Base-by-base conservation (phyloP, 1,139 yeast species). In the Lodderomyces orthopsilosis region DNA sequence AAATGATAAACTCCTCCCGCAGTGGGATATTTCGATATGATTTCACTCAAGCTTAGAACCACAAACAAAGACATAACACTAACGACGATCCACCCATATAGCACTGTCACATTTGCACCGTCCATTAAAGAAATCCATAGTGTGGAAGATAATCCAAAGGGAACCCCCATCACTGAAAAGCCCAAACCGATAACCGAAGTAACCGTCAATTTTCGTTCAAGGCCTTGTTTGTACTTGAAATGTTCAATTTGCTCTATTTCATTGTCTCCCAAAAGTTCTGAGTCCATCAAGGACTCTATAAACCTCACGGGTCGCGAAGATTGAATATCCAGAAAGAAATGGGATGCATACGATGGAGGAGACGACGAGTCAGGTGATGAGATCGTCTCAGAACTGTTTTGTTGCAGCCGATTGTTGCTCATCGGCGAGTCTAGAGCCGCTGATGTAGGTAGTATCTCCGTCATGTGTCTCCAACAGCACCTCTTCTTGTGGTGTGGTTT, bases 1-100 rank as follows among this genome's bases (percentile, higher is more conserved):
- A 84, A 84, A 49, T 85, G 91, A 56, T 85, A 86, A 1, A 85
- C 82, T 14, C 85, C 85, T 23, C 85, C 85, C 2, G 88, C 85
- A 23, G 85, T 79, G 0, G 93, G 93, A 52, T 81, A 85, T 53
- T 83, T 85, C 4, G 88, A 81, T 1, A 83, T 77, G 48, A 85
- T 81, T 57, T 85, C 93, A 48, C 88, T 81, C 32, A 85, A 62
- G 28, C 89, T 82, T 22, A 83, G 60, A 2, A 86, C 83, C 41
- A 85, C 83, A 52, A 81, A 68, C 40, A 82, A 55, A 1, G 86
- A 77, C 52, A 82, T 79, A 19, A 83, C 52, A 3, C 84, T 80
- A 36, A 83, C 85, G 2, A 81, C 62, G 1, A 83, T 51, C 81
- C 88, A 85, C 0, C 93, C 93, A 61, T 82, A 79, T 37, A 85